Base-by-base conservation (phyloP, 169 alveolate genomes). In the Eimeria brunetti region DNA sequence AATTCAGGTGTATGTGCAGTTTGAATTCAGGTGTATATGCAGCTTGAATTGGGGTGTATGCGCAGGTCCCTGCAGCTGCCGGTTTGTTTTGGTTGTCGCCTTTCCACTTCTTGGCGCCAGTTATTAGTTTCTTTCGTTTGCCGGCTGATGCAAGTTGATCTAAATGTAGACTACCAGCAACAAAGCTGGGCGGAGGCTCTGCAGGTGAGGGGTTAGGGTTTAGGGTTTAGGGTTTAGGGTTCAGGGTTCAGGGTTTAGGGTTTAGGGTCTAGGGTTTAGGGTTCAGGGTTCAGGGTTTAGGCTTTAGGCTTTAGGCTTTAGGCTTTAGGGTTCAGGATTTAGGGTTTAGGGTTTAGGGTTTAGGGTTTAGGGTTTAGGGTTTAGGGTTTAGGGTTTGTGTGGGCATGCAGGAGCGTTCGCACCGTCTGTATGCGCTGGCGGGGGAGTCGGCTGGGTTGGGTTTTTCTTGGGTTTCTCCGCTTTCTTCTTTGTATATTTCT, bases 101-200 rank as follows among this genome's bases (percentile, higher is more conserved):
- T 8, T 18, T 78, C 88, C 16, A 12, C 64, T 30, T 78, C 88
- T 4, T 78, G 88, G 88, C n/a, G 88, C 0, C 18, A 27, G 20
- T 41, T 78, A 16, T 62, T 67, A 14, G 88, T 78, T 78, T 49
- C 67, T 4, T 78, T 78, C n/a, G 30, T 78, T 78, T 78, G 88
- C 22, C 64, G 88, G 2, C 18, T 78, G 27, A 78, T 78, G 88
- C 24, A 78, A 24, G 9, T 78, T 1, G 88, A 78, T 24, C 4
- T 14, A 49, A 44, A 78, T n/a, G 22, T 78, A 18, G 88, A 78
- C 44, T 78, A 46, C 67, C 20, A 41, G 41, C 88, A 78, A 44
- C 88, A 78, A 49, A 78, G 88, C 88, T 78, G 88, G 88, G 88
- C 88, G 44, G 88, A 78, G 67, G 88, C 88, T 7, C 88, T 78